phyloP scores from a whole-genome alignment of 768 basidiomycete species.

The Astraeus odoratus region DNA sequence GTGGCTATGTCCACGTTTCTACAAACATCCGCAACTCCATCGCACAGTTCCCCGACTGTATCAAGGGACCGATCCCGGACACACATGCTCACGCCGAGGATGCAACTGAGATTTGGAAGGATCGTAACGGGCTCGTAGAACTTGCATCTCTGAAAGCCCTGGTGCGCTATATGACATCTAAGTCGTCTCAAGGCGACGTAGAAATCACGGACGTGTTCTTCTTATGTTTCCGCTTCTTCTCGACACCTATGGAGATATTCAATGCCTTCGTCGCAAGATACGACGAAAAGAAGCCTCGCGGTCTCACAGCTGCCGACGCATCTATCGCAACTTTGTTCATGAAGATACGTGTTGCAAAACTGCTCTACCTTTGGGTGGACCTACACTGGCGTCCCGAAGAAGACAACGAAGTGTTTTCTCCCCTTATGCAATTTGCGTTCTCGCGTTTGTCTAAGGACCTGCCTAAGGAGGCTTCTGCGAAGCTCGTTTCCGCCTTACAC shows the following conservation, averaged over 20 bases:
- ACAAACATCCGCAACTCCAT: constrained; percentile 22
- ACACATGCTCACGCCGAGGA: constrained; percentile 27
- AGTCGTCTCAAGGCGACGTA: constrained; percentile 31
- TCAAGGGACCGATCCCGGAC: constrained; percentile 21
- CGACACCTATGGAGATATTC: constrained; percentile 41
- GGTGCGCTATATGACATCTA: constrained; percentile 40
- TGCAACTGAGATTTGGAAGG: constrained; percentile 21
- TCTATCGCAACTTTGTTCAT: constrained; percentile 40
- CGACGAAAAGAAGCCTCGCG: constrained; percentile 23
- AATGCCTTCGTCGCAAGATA: constrained; percentile 43
- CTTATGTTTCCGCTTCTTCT: constrained; percentile 66
- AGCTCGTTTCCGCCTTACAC: constrained; percentile 26
- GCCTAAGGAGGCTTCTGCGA: constrained; percentile 19
- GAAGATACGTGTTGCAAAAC: constrained; percentile 51
- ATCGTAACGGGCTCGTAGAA: constrained; percentile 21
- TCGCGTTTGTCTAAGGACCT: constrained; percentile 24
- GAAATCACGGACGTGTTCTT: constrained; percentile 52
- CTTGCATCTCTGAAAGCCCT: constrained; percentile 36
- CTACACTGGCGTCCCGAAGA: constrained; percentile 53
- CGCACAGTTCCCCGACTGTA: constrained; percentile 20
- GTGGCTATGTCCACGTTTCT: constrained; percentile 20
- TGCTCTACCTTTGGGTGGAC: constrained; percentile 67
- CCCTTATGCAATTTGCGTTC: constrained; percentile 27
- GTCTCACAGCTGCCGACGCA: constrained; percentile 25
- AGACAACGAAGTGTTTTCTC: constrained; percentile 36